These are phyloP conservation scores for Bidens hawaiensis DNA, from an alignment of 140 eudicot species.

Conservation along the genomic window DNA sequence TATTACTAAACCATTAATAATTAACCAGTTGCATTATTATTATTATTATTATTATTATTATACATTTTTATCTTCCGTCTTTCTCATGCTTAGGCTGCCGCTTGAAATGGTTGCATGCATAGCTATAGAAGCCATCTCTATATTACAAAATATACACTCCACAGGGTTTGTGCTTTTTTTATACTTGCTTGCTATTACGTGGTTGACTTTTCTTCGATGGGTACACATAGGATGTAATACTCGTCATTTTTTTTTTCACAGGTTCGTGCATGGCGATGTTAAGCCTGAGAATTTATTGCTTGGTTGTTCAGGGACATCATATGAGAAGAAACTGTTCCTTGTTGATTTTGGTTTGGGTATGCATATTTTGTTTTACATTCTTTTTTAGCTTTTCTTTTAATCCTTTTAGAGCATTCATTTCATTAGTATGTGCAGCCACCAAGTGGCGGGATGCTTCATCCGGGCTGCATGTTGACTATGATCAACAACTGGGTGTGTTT, in stretches of 20 bases:
- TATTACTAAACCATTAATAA: too few species aligned
- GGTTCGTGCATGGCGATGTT: slow-evolving; percentile 95
- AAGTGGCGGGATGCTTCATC: slow-evolving; percentile 71
- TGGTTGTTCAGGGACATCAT: slow-evolving; percentile 72
- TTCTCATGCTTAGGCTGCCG: slow-evolving; percentile 58
- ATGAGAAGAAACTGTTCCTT: slow-evolving; percentile 74
- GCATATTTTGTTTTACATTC: neutral
- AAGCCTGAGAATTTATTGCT: slow-evolving; percentile 93
- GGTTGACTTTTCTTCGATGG: too few species aligned
- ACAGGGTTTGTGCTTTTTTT: slow-evolving; percentile 57
- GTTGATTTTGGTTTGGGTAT: slow-evolving; percentile 96
- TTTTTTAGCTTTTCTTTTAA: neutral
- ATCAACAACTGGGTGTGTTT: slow-evolving; percentile 86
- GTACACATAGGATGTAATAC: neutral
- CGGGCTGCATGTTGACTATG: slow-evolving; percentile 83
- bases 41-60: too few species aligned
- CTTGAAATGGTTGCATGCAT: slow-evolving; percentile 95
- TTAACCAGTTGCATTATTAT: too few species aligned
- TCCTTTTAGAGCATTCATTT: neutral
- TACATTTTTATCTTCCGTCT: neutral
- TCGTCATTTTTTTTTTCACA: slow-evolving; percentile 27
- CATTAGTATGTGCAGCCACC: slow-evolving; percentile 54
- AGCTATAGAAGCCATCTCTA: slow-evolving; percentile 90
- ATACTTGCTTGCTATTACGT: too few species aligned
- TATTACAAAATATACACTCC: slow-evolving; percentile 82